Evolutionary conservation across 805 yeast species (phyloP), one percentile per base, ranked within the genome.

Genomic region (Candida caryicola): DNA sequence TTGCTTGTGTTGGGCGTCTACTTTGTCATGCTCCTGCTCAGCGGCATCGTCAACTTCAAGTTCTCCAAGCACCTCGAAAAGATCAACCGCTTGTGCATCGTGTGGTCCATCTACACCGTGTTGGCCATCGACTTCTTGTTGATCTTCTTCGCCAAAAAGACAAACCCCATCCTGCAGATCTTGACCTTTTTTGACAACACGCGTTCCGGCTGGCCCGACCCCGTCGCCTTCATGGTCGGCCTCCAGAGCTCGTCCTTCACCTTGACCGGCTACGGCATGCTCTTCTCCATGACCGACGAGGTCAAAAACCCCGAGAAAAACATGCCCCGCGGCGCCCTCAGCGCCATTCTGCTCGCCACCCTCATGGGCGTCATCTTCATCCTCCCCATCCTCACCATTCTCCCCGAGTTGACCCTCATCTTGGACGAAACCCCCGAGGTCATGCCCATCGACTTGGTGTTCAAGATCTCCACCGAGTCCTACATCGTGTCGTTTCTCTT

Each of bases 231-330:
- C 45, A 62, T 86, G 36, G 77, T 86, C 31, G 93, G 93, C 0
- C 74, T 86, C 41, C 89, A 83, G 59, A 83, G 85, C 45, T 80
- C 89, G 1, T 79, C 85, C 23, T 83, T 84, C 60, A 85, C 91
- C 16, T 68, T 85, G 53, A 86, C 85, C 43, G 95, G 93, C 0
- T 86, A 83, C 58, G 91, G 91, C 18, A 79, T 85, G 76, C 67
- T 86, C 18, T 85, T 87, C 14, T 81, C 91, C 4, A 76, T 86
- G 69, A 79, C 89, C 33, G 95, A 86, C 51, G 95, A 86, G 60
- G 93, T 86, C 12, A 74, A 79, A 45, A 68, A 68, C 16, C 91
- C 95, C 0, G 93, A 86, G 54, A 74, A 65, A 39, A 81, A 79
- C 36, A 81, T 86, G 51, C 89, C 95, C 12, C 74, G 74, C 46